phyloP scores from a whole-genome alignment of 2,329 filamentous ascomycete genomes.

The Teratosphaeria epicoccoides region DNA sequence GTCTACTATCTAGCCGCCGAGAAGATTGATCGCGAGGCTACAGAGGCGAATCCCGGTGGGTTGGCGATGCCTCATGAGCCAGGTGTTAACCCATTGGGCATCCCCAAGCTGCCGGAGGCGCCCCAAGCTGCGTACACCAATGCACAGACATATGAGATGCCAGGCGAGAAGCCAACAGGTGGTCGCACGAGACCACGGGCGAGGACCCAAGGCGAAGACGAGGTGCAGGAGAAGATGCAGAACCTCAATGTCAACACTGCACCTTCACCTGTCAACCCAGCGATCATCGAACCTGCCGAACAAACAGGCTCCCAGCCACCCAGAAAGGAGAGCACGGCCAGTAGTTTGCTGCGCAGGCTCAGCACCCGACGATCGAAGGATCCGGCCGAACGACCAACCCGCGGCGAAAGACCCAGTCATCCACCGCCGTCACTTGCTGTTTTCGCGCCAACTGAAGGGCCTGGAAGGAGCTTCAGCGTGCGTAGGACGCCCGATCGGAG shows the following conservation, averaged over 20 bases:
- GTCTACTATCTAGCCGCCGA: slow-evolving; percentile 95
- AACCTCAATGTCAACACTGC: slow-evolving; percentile 51
- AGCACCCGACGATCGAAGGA: slow-evolving; percentile 75
- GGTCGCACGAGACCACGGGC: slow-evolving; percentile 75
- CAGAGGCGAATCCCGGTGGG: slow-evolving; percentile 49
- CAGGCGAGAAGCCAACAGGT: slow-evolving; percentile 76
- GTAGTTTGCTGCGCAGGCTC: slow-evolving; percentile 74
- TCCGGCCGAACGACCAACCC: slow-evolving; percentile 36
- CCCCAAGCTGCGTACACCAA: slow-evolving; percentile 89
- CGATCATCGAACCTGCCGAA: slow-evolving; percentile 36
- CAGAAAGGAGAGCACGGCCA: slow-evolving; percentile 81
- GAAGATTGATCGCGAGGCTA: slow-evolving; percentile 71
- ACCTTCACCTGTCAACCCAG: slow-evolving; percentile 28
- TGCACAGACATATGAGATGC: slow-evolving; percentile 70
- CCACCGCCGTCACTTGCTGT: slow-evolving; percentile 69
- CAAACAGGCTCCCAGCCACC: slow-evolving; percentile 37
- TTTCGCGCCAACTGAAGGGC: slow-evolving; percentile 63
- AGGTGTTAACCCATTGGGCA: slow-evolving; percentile 46
- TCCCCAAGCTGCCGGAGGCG: slow-evolving; percentile 58
- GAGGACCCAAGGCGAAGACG: slow-evolving; percentile 89
- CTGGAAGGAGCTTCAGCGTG: slow-evolving; percentile 84
- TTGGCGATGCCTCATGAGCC: slow-evolving; percentile 46
- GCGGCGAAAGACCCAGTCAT: slow-evolving; percentile 49
- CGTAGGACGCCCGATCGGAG: slow-evolving; percentile 49
- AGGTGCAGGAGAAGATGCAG: slow-evolving; percentile 64